Conservation (phyloP, 306 rosid species). For the Cucurbita argyrosperma region DNA sequence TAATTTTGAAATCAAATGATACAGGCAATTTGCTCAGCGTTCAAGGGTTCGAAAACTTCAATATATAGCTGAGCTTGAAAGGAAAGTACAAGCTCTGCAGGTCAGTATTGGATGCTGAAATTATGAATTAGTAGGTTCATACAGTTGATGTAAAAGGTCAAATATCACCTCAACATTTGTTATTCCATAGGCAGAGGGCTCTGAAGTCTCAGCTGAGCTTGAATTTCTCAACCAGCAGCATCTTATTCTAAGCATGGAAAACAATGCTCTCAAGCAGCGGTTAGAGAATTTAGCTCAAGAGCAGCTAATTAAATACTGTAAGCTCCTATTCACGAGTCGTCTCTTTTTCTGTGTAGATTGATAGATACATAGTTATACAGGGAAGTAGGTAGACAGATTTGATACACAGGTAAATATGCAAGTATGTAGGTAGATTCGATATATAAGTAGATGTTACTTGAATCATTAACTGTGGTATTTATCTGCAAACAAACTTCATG, state of each 20-base stretch:
- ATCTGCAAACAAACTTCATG: neutral
- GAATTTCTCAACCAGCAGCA: conserved; percentile 92
- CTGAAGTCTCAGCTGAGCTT: conserved; percentile 86
- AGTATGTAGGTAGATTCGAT: neutral
- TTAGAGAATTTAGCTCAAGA: conserved; percentile 85
- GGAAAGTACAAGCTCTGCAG: conserved; percentile 90
- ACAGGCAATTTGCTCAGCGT: conserved; percentile 98
- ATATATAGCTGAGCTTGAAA: conserved; percentile 96
- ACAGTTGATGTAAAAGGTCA: conserved; percentile 7
- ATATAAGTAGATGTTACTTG: neutral
- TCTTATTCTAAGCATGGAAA: conserved; percentile 88
- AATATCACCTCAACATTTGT: conserved; percentile 13
- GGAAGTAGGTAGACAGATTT: neutral
- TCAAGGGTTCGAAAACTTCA: conserved; percentile 97
- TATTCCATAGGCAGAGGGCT: conserved; percentile 67
- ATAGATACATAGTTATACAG: neutral
- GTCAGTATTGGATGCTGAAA: conserved; percentile 29
- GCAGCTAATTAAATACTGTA: conserved; percentile 87
- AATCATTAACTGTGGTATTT: neutral
- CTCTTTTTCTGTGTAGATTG: neutral
- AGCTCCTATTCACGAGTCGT: conserved; percentile 20
- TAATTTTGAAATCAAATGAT: conserved; percentile 5
- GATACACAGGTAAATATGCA: neutral
- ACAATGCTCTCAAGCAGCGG: conserved; percentile 95
- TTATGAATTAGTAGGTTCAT: neutral